Percentiles rank a stretch among this genome's conserved stretches.
phyloP scores from a whole-genome alignment of 768 basidiomycete genomes.

The Psilocybe sp. region DNA sequence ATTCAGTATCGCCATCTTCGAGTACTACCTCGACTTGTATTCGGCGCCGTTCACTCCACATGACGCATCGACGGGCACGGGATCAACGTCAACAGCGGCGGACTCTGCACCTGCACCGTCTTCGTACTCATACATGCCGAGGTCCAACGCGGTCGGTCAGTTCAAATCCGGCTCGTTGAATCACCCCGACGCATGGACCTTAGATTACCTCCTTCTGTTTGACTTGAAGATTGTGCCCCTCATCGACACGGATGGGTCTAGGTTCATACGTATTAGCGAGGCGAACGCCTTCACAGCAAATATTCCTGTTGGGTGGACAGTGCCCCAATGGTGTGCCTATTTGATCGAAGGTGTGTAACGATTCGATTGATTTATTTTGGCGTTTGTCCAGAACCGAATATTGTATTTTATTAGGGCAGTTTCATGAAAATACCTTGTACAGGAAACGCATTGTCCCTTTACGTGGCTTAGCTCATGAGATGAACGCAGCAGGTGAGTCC shows the following conservation, averaged over 20 bases:
- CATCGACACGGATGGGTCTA: slow-evolving; percentile 19
- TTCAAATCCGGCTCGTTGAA: slow-evolving; percentile 3
- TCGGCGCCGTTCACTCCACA: neutral
- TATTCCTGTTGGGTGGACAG: slow-evolving; percentile 18
- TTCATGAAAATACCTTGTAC: too few relatives aligned
- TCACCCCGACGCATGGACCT: slow-evolving; percentile 17
- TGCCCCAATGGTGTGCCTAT: slow-evolving; percentile 22
- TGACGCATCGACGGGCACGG: neutral
- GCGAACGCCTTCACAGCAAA: slow-evolving; percentile 15
- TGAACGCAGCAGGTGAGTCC: too few relatives aligned
- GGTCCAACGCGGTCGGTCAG: slow-evolving; percentile 1
- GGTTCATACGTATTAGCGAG: slow-evolving; percentile 20
- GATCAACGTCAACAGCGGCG: neutral
- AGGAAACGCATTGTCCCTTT: too few relatives aligned
- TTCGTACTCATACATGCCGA: neutral
- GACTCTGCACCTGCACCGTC: neutral
- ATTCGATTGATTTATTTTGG: neutral
- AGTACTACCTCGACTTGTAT: slow-evolving; percentile 20
- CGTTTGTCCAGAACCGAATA: too few relatives aligned
- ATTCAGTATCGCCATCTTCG: slow-evolving; percentile 17
- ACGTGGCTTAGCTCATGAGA: too few relatives aligned
- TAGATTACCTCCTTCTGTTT: slow-evolving; percentile 13
- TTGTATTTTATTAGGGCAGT: too few relatives aligned
- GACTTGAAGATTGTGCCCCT: slow-evolving; percentile 10
- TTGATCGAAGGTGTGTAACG: slow-evolving; percentile 14